These are phyloP conservation scores for Mycena kentingensis DNA, from an alignment of 768 basidiomycete genomes.

Conservation along the genomic window DNA sequence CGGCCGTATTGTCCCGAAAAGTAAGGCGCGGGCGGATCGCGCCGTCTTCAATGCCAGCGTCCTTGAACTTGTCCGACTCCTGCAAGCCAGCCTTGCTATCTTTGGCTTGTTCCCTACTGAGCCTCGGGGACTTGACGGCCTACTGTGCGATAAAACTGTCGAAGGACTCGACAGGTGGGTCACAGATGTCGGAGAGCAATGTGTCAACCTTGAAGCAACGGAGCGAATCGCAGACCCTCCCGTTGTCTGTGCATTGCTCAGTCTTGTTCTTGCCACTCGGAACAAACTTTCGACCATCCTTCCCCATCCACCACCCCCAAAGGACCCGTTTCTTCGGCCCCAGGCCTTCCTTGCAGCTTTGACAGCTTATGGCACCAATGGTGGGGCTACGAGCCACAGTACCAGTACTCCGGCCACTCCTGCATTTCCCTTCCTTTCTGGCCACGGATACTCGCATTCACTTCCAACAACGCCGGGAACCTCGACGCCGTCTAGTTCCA, in stretches of 20 bases:
- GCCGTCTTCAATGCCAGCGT: slow-evolving; percentile 63
- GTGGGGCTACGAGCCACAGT: not conserved
- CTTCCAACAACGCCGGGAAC: slow-evolving; percentile 10
- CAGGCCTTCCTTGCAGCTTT: slow-evolving; percentile 56
- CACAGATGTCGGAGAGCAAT: slow-evolving; percentile 61
- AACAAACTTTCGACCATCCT: slow-evolving; percentile 68
- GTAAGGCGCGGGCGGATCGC: slow-evolving; percentile 36
- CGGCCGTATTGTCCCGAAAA: slow-evolving; percentile 12
- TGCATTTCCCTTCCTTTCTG: slow-evolving; percentile 25
- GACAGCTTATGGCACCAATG: slow-evolving; percentile 32
- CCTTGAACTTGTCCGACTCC: slow-evolving; percentile 72
- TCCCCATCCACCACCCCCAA: slow-evolving; percentile 51
- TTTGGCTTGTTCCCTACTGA: slow-evolving; percentile 61
- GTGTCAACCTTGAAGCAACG: slow-evolving; percentile 66
- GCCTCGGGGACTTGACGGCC: slow-evolving; percentile 51
- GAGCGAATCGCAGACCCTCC: slow-evolving; percentile 75
- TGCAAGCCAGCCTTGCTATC: slow-evolving; percentile 70
- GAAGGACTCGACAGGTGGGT: slow-evolving; percentile 73
- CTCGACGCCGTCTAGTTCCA: slow-evolving; percentile 24
- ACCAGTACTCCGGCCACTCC: slow-evolving; percentile 21
- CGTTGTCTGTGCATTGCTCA: slow-evolving; percentile 69
- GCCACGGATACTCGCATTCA: slow-evolving; percentile 6
- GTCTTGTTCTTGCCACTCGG: slow-evolving; percentile 64
- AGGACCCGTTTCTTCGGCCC: slow-evolving; percentile 80
- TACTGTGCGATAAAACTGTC: slow-evolving; percentile 77